phyloP scores from a whole-genome alignment of 2,329 filamentous ascomycete species.

The Periglandula ipomoeae region DNA sequence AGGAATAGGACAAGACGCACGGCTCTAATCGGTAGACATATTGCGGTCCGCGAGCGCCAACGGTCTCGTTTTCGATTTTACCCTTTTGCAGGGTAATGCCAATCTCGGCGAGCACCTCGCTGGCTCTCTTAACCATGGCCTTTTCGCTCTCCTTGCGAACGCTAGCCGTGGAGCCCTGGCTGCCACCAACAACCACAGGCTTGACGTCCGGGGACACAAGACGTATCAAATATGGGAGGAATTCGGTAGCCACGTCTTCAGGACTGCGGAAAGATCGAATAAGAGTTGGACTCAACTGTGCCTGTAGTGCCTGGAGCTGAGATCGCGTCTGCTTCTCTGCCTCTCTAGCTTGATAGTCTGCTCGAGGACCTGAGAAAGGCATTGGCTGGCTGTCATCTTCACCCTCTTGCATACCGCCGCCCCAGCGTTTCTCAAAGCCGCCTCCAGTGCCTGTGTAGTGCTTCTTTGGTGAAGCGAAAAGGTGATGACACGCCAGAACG shows the following conservation, averaged over 20 bases:
- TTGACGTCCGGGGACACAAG: slow-evolving; percentile 86
- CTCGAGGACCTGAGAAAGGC: slow-evolving; percentile 74
- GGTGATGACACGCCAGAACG: slow-evolving; percentile 78
- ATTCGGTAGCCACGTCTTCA: slow-evolving; percentile 69
- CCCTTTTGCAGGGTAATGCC: slow-evolving; percentile 75
- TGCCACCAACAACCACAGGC: slow-evolving; percentile 72
- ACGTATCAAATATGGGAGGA: slow-evolving; percentile 74
- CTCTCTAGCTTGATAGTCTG: slow-evolving; percentile 75
- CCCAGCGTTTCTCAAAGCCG: slow-evolving; percentile 36
- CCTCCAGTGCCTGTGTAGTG: slow-evolving; percentile 30
- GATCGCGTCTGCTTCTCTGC: slow-evolving; percentile 69
- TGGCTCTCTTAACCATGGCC: slow-evolving; percentile 67
- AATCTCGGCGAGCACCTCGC: slow-evolving; percentile 73
- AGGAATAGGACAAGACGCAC: slow-evolving; percentile 39
- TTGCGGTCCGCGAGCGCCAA: slow-evolving; percentile 48
- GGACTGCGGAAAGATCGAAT: slow-evolving; percentile 70
- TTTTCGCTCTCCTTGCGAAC: slow-evolving; percentile 84
- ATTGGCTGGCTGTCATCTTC: slow-evolving; percentile 43
- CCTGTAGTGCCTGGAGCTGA: slow-evolving; percentile 64
- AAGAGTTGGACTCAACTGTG: slow-evolving; percentile 60
- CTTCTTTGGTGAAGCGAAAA: slow-evolving; percentile 69
- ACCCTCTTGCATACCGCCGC: slow-evolving; percentile 28
- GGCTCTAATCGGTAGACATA: slow-evolving; percentile 96
- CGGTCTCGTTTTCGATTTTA: slow-evolving; percentile 62
- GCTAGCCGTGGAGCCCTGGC: slow-evolving; percentile 61